Base-by-base conservation (phyloP, 2,329 filamentous ascomycete genomes). In the Botrytis elliptica region DNA sequence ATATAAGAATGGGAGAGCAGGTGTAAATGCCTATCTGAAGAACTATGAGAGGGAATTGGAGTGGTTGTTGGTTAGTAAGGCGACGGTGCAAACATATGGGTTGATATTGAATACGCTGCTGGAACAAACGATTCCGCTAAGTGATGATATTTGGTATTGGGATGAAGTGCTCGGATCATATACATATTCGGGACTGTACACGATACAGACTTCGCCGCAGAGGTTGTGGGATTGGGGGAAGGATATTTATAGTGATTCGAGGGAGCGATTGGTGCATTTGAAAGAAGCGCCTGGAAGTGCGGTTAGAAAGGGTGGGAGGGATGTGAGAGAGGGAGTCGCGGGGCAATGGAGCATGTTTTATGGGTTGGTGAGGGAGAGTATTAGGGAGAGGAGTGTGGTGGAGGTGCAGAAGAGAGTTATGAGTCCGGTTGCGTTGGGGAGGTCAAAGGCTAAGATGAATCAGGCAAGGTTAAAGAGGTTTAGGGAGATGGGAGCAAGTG, bases 101-200 rank as follows among this genome's bases (percentile, higher is more conserved):
- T 84, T 93, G 67, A 87, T 97, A 59, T 85, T 98, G 77, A 90
- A 91, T 77, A 90, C 89, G 0, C 86, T 98, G 5, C 84, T 98
- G 18, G 92, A 95, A 72, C 92, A 96, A 78, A 97, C 94, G 18
- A 90, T 95, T 18, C 91, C 92, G 0, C 83, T 99, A 29, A 93
- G 90, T 78, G 91, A 97, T 77, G 94, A 97, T 78, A 91, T 97
- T 38, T 95, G 92, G 90, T 98, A 98, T 82, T 99, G 96, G 96
- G 93, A 97, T 80, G 92, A 96, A 77, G 88, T 98, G 2, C 84
- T 97, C 44, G 89, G 89, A 16, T 97, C 93, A 0, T 91, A 93
- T 77, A 87, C 89, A 67, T 93, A 92, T 79, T 95, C 93, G 76
- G 91, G 90, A 46, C 81, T 98, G 5, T 98, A 98, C 82, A 92